These are phyloP conservation scores for Phytophthora constricta DNA, from an alignment of 352 stramenopile genomes.

Conservation along the genomic window DNA sequence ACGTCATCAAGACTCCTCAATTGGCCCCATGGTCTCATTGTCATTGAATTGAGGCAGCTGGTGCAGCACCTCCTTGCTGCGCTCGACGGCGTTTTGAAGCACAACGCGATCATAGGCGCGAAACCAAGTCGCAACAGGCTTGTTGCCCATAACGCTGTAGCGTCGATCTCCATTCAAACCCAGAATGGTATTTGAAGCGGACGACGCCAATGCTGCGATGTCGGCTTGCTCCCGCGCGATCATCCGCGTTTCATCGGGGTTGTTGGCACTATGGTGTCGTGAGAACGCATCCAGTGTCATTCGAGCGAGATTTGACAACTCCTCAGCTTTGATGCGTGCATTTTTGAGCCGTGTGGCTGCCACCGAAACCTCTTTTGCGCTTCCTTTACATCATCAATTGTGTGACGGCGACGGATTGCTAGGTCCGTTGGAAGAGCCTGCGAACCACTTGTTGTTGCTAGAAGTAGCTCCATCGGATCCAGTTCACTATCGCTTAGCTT, in stretches of 20 bases:
- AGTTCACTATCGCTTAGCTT: slow-evolving; percentile 74
- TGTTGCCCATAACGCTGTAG: slow-evolving; percentile 28
- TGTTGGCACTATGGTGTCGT: slow-evolving; percentile 23
- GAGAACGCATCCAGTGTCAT: slow-evolving; percentile 72
- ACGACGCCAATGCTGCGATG: slow-evolving; percentile 23
- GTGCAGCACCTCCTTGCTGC: slow-evolving; percentile 63
- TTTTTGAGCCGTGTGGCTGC: slow-evolving; percentile 78
- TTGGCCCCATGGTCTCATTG: slow-evolving; percentile 19
- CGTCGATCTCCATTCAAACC: slow-evolving; percentile 22
- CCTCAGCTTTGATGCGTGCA: slow-evolving; percentile 72
- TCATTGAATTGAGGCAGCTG: slow-evolving; percentile 24
- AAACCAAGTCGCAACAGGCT: slow-evolving; percentile 54
- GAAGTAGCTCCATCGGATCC: slow-evolving; percentile 54
- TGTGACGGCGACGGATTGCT: slow-evolving; percentile 71
- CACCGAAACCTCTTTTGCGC: slow-evolving; percentile 75
- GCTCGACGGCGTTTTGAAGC: slow-evolving; percentile 72
- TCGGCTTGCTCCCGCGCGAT: slow-evolving; percentile 18
- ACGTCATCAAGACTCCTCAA: no score
- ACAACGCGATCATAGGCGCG: slow-evolving; percentile 72
- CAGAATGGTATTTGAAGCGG: slow-evolving; percentile 32
- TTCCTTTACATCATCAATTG: slow-evolving; percentile 80
- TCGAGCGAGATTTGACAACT: slow-evolving; percentile 74
- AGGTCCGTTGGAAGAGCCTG: slow-evolving; percentile 55
- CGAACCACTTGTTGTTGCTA: slow-evolving; percentile 19
- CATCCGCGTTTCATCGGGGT: slow-evolving; percentile 7